Evolutionary conservation across 2,329 filamentous ascomycete species (phyloP).

Genomic region (Ophiostoma ips): DNA sequence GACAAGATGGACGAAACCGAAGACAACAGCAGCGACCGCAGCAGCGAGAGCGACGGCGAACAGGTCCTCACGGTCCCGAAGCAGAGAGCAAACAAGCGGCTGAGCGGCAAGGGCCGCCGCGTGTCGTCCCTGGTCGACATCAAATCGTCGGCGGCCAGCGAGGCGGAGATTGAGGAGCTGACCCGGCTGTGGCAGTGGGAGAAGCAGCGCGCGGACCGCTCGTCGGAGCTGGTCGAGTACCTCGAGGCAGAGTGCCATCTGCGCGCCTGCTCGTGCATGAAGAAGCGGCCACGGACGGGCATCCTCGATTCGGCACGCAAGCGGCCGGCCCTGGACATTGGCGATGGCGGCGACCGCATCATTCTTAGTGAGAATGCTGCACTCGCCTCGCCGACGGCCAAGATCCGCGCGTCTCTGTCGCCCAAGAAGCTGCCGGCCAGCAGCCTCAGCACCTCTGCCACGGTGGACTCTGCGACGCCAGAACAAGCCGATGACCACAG

Average conservation of each 20-base stretch:
- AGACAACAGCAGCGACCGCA: slow-evolving; percentile 1
- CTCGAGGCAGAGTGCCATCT: slow-evolving; percentile 62
- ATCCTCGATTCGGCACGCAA: slow-evolving; percentile 21
- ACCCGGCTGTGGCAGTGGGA: slow-evolving; percentile 39
- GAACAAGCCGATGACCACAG: too few species aligned
- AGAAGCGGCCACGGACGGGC: slow-evolving; percentile 22
- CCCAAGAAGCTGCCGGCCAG: slow-evolving; percentile 19
- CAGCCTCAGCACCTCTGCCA: slow-evolving; percentile 18
- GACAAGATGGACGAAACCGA: background rate
- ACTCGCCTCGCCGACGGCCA: slow-evolving; percentile 8
- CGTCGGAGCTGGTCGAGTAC: slow-evolving; percentile 61
- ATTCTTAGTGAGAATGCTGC: slow-evolving; percentile 26
- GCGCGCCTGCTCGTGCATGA: slow-evolving; percentile 48
- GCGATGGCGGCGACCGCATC: slow-evolving; percentile 28
- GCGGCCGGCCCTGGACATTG: slow-evolving; percentile 23
- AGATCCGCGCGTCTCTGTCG: slow-evolving; percentile 16
- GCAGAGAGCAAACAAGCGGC: slow-evolving; percentile 36
- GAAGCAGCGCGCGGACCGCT: slow-evolving; percentile 50
- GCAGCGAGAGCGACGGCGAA: background rate
- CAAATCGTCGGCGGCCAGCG: slow-evolving; percentile 39
- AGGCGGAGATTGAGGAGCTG: slow-evolving; percentile 45
- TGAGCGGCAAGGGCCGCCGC: slow-evolving; percentile 25
- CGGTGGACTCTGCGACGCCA: background rate
- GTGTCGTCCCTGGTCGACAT: slow-evolving; percentile 34
- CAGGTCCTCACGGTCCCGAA: slow-evolving; percentile 38